Evolutionary conservation across 352 stramenopile genomes (phyloP), one percentile per base, ranked within the genome.

Genomic region (Aphanomyces invadans): DNA sequence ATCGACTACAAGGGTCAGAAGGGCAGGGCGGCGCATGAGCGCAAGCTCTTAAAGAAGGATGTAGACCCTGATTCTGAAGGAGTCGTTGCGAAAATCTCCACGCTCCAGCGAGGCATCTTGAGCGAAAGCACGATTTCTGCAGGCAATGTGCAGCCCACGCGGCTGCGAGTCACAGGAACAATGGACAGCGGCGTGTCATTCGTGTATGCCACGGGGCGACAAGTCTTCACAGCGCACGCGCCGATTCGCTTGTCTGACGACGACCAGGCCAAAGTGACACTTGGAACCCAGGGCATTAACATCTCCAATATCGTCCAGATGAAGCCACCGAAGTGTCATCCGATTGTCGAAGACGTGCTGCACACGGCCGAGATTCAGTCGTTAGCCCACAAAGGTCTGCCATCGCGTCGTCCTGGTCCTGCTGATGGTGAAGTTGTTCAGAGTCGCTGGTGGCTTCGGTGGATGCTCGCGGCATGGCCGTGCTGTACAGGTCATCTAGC

Each of bases 291-390:
- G 44, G 60, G 60, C 2, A 17, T 29, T 44, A 67, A 67, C 36
- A 60, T 67, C 45, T 67, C 60, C 26, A 60, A 60, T 25, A 67
- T 67, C 26, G 60, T 67, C 26, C 25, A 51, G 60, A 67, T 67
- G 60, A 67, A 67, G 26, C 19, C 60, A 3, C 26, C 54, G 21
- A 23, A 15, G 29, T 57, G 42, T 10, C 10, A 26, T 15, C 21
- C 29, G 33, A 3, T 67, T 15, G 10, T 67, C 38, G 19, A 21
- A 29, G 33, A 49, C 10, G 12, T 44, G 21, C 38, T 59, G 38
- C 63, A 70, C 63, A 51, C 54, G 25, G 62, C 62, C 10, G 63
- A 70, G 39, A 70, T 70, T 26, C 63, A 70, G 29, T 65, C 63
- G 38, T 44, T 70, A 54, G 36, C 63, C 15, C 33, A 38, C 45